Conservation (phyloP, 345 rosid species). For the Mercurialis annua region DNA sequence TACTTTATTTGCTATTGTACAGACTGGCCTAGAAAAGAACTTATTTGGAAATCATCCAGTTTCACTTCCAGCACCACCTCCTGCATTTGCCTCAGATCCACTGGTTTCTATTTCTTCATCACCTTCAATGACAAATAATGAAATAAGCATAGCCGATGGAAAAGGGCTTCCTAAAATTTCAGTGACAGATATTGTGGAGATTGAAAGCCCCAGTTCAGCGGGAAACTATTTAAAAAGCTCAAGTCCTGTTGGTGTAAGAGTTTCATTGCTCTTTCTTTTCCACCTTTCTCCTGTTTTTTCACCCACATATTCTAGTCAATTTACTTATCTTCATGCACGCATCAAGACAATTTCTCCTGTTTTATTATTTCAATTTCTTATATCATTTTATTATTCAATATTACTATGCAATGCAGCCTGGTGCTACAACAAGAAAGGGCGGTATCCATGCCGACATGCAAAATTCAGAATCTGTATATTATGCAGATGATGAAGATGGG, state of each 20-base stretch:
- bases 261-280: slow-evolving; percentile 12
- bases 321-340: not conserved
- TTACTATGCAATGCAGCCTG: slow-evolving; percentile 48
- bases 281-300: not conserved
- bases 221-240: slow-evolving; percentile 63
- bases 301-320: slow-evolving; percentile 3
- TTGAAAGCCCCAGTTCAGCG: slow-evolving; percentile 71
- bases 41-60: slow-evolving; percentile 82
- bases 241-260: slow-evolving; percentile 76
- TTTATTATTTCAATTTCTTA: slow-evolving; percentile 2
- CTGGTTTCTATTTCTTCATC: slow-evolving; percentile 46
- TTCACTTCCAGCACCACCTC: slow-evolving; percentile 69
- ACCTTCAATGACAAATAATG: slow-evolving; percentile 41
- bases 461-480: slow-evolving; percentile 70
- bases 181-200: slow-evolving; percentile 78
- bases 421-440: slow-evolving; percentile 83
- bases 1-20: slow-evolving; percentile 26
- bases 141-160: slow-evolving; percentile 37
- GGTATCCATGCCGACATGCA: slow-evolving; percentile 65
- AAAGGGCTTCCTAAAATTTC: slow-evolving; percentile 44
- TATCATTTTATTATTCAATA: slow-evolving; percentile 15
- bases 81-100: slow-evolving; percentile 75
- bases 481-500: slow-evolving; percentile 95
- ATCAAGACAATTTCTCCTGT: slow-evolving; percentile 1
- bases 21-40: slow-evolving; percentile 86